A percentile compares a stretch with the other conserved stretches of the same genome.
These are phyloP conservation scores for Hygrophoropsis aurantiaca DNA, from an alignment of 768 basidiomycete species.

Conservation along the genomic window DNA sequence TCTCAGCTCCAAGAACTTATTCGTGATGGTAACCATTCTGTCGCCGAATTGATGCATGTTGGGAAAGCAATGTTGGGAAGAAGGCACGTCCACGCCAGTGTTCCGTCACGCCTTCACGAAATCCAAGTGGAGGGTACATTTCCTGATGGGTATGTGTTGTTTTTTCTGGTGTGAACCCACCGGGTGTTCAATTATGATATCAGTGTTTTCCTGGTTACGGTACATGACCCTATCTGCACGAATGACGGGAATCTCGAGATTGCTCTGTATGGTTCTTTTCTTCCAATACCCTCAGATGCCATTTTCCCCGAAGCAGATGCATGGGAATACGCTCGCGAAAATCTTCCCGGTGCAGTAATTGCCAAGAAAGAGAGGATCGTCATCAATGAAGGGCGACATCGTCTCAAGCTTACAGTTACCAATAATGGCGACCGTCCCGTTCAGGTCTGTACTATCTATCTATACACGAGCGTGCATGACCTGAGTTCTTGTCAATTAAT, in stretches of 20 bases:
- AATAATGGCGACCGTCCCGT: slow-evolving; percentile 94
- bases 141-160: slow-evolving; percentile 64
- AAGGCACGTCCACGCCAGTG: slow-evolving; percentile 84
- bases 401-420: slow-evolving; percentile 72
- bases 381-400: slow-evolving; percentile 73
- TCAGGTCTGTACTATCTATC: slow-evolving; percentile 52
- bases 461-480: neutral
- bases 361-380: slow-evolving; percentile 62
- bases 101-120: slow-evolving; percentile 73
- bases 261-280: slow-evolving; percentile 94
- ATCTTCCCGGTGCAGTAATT: slow-evolving; percentile 76
- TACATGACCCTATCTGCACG: slow-evolving; percentile 92
- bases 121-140: slow-evolving; percentile 96
- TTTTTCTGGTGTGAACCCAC: neutral
- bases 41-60: slow-evolving; percentile 89
- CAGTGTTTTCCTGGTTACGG: slow-evolving; percentile 89
- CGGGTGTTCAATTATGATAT: neutral
- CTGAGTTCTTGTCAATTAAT: slow-evolving; percentile 4
- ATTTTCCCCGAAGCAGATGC: slow-evolving; percentile 60
- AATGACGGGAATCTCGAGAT: slow-evolving; percentile 72
- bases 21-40: slow-evolving; percentile 84
- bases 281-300: slow-evolving; percentile 71
- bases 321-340: slow-evolving; percentile 49
- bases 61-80: slow-evolving; percentile 88
- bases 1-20: slow-evolving; percentile 93